Evolutionary conservation across 257 asterid species (phyloP).

Genomic region (Orobanche coerulescens): DNA sequence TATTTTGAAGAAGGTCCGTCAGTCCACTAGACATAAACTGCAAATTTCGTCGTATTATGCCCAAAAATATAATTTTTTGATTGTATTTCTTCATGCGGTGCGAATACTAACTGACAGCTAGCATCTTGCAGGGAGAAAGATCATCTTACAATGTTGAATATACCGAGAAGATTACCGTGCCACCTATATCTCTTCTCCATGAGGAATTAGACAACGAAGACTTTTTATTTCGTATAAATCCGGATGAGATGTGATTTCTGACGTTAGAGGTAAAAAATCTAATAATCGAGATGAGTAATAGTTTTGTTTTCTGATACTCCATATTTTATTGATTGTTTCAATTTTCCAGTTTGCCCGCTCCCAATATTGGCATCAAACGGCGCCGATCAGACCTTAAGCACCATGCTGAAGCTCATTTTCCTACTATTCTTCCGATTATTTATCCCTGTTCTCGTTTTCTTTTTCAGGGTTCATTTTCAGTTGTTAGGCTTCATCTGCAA

Average conservation of each 20-base stretch:
- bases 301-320: not conserved
- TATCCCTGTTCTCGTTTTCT: too few species aligned
- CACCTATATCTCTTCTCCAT: slow-evolving; percentile 51
- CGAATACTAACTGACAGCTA: slow-evolving; percentile 18
- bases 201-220: slow-evolving; percentile 84
- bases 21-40: not conserved
- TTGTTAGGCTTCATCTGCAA: too few species aligned
- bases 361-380: not conserved
- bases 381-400: too few species aligned
- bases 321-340: not conserved
- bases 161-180: slow-evolving; percentile 28
- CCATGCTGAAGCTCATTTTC: too few species aligned
- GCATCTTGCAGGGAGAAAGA: slow-evolving; percentile 61
- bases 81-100: slow-evolving; percentile 6
- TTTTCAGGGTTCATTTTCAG: too few species aligned
- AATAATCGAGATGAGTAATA: not conserved
- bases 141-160: slow-evolving; percentile 28
- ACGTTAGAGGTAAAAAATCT: slow-evolving; percentile 9
- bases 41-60: not conserved
- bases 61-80: not conserved
- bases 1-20: slow-evolving; percentile 67
- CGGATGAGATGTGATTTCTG: slow-evolving; percentile 43
- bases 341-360: not conserved
- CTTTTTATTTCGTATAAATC: slow-evolving; percentile 60
- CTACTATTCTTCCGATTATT: too few species aligned